A percentile compares a stretch with the other conserved stretches of the same genome.
phyloP scores from a whole-genome alignment of 345 rosid genomes.

The Aquilaria sinensis region DNA sequence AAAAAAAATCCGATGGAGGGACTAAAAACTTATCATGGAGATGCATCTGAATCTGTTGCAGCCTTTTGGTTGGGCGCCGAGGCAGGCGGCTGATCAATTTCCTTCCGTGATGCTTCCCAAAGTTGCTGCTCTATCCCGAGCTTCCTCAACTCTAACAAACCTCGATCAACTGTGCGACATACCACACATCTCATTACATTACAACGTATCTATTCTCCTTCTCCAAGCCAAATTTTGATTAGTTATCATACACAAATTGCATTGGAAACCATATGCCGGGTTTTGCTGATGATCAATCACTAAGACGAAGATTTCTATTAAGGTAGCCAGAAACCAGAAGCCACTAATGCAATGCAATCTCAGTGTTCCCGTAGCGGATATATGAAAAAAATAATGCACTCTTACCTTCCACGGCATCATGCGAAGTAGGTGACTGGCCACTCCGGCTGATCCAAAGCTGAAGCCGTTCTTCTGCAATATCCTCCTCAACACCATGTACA shows the following conservation, averaged over 20 bases:
- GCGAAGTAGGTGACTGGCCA: conserved; percentile 48
- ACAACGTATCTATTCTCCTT: too few species aligned
- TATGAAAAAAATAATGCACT: too few species aligned
- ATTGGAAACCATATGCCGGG: too few species aligned
- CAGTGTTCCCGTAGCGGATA: too few species aligned
- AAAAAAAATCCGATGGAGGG: not conserved
- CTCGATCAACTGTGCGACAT: conserved; percentile 59
- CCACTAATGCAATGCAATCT: too few species aligned
- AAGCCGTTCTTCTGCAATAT: conserved; percentile 59
- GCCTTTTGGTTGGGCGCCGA: conserved; percentile 17
- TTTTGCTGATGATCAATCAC: too few species aligned
- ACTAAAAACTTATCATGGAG: conserved; percentile 3
- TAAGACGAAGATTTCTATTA: too few species aligned
- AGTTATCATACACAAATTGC: too few species aligned
- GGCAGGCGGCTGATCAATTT: conserved; percentile 32
- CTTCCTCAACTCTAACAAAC: conserved; percentile 70
- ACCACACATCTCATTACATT: not conserved
- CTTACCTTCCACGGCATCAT: conserved; percentile 69
- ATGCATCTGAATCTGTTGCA: conserved; percentile 19
- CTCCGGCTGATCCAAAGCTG: conserved; percentile 52
- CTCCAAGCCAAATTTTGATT: too few species aligned
- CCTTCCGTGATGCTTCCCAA: conserved; percentile 83
- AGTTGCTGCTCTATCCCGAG: conserved; percentile 84
- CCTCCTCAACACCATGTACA: conserved; percentile 60
- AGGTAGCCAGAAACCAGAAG: too few species aligned